Evolutionary conservation across 495 filamentous ascomycete species (phyloP), one percentile per base, ranked within the genome.

Genomic region (Coniosporium apollinis): DNA sequence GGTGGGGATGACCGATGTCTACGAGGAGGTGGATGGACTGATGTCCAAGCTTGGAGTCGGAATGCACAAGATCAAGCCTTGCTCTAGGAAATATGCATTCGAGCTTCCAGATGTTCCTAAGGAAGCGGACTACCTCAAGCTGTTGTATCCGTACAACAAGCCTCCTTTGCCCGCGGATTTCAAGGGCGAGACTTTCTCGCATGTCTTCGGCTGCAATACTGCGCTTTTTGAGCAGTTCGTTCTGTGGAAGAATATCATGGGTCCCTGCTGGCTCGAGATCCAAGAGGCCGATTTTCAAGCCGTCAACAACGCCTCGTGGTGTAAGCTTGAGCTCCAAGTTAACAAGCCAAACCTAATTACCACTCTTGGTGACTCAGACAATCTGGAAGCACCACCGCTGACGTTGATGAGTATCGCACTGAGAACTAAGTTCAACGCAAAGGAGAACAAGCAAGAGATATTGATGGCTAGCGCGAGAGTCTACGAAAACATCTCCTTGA

Each of bases 211-310:
- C 28, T 79, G 82, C 29, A 93, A 91, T 50, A 97, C 89, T 0
- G 73, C 82, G 2, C 63, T 96, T 1, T 97, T 97, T 44, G 89
- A 97, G 48, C 89, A 97, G 48, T 97, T 97, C 48, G 91, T 94
- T 10, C 67, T 97, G 9, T 94, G 84, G 81, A 94, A 91, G 57
- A 85, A 87, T 43, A 80, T 97, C 39, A 96, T 92, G 85, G 89
- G 89, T 0, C 89, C 89, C 8, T 97, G 91, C 59, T 97, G 89
- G 89, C 66, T 97, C 13, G 80, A 72, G 49, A 84, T 97, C 38
- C 68, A 82, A 41, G 78, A 76, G 36, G 80, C 77, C 22, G 72
- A 94, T 50, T 92, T 92, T 55, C 65, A 68, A 9, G 64, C 78
- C 1, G 58, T 94, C n/a, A 84, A 76, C 53, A 94, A 94, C 47